These are phyloP conservation scores for Trichocomaceae sp. DNA, from an alignment of 2,329 filamentous ascomycete species.

Conservation along the genomic window DNA sequence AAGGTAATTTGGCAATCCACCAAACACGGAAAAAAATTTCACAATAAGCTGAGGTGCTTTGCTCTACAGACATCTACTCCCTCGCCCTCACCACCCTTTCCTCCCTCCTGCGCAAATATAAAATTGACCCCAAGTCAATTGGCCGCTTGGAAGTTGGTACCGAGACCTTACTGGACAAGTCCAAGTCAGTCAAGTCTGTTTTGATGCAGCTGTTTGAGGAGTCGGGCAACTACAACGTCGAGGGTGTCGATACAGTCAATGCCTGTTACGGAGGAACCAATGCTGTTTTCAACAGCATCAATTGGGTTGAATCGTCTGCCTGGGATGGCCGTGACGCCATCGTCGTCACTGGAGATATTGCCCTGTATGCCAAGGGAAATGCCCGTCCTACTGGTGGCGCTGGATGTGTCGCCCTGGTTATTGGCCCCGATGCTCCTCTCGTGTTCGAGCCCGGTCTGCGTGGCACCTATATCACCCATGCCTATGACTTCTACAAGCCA, in stretches of 20 bases:
- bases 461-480: slow-evolving; percentile 73
- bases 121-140: slow-evolving; percentile 69
- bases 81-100: slow-evolving; percentile 71
- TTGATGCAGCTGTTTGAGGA: slow-evolving; percentile 75
- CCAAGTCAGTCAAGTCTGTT: slow-evolving; percentile 83
- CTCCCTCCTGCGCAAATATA: slow-evolving; percentile 74
- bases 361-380: slow-evolving; percentile 75
- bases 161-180: slow-evolving; percentile 81
- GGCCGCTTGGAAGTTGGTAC: slow-evolving; percentile 79
- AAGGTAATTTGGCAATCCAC: slow-evolving; percentile 51
- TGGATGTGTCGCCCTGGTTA: slow-evolving; percentile 69
- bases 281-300: slow-evolving; percentile 73
- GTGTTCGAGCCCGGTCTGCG: slow-evolving; percentile 72
- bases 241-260: slow-evolving; percentile 77
- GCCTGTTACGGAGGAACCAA: slow-evolving; percentile 85
- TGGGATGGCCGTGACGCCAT: slow-evolving; percentile 81
- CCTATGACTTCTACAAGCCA: slow-evolving; percentile 88
- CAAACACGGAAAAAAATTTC: not conserved
- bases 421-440: slow-evolving; percentile 71
- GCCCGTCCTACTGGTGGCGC: slow-evolving; percentile 76
- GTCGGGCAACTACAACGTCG: slow-evolving; percentile 69
- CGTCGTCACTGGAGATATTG: slow-evolving; percentile 75
- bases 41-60: not conserved
- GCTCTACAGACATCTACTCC: slow-evolving; percentile 70
- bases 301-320: slow-evolving; percentile 80